Percentiles rank a stretch among this genome's conserved stretches.
Conservation (phyloP, 2,329 filamentous ascomycete species). For the Alternaria sp. region DNA sequence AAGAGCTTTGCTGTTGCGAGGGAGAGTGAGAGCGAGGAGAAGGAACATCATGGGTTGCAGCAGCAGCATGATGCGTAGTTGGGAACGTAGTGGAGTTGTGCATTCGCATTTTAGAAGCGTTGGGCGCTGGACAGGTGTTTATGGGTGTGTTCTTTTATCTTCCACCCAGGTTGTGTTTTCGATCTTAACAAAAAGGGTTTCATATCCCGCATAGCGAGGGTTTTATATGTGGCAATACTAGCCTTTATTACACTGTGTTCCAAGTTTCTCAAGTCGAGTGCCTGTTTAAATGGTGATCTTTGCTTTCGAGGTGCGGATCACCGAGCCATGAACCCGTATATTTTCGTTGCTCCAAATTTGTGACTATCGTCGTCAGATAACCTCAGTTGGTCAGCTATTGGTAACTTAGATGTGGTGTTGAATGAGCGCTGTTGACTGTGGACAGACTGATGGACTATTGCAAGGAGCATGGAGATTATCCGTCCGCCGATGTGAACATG, state of each 20-base stretch:
- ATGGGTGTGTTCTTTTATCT: background rate
- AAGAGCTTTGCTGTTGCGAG: constrained; percentile 35
- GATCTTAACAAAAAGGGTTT: background rate
- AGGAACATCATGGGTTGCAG: constrained; percentile 20
- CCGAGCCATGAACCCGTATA: background rate
- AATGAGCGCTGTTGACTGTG: too few relatives aligned
- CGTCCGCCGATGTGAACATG: background rate
- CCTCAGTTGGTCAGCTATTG: background rate
- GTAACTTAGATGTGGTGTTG: background rate
- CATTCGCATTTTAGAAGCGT: background rate
- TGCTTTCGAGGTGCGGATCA: background rate
- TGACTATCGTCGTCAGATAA: too few relatives aligned
- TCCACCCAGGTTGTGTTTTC: background rate
- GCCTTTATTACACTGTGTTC: background rate
- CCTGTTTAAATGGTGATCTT: background rate
- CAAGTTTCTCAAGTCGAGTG: background rate
- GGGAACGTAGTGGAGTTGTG: background rate
- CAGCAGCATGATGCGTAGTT: constrained; percentile 12
- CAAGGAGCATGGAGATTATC: background rate
- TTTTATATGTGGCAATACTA: background rate
- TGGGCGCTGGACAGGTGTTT: background rate
- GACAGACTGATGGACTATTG: background rate
- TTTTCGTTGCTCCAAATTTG: background rate
- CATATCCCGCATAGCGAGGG: background rate
- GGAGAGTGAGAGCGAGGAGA: constrained; percentile 31